Percentiles rank a stretch among this genome's conserved stretches.
These are phyloP conservation scores for Amanita pseudoporphyria DNA, from an alignment of 768 basidiomycete genomes.

Conservation along the genomic window DNA sequence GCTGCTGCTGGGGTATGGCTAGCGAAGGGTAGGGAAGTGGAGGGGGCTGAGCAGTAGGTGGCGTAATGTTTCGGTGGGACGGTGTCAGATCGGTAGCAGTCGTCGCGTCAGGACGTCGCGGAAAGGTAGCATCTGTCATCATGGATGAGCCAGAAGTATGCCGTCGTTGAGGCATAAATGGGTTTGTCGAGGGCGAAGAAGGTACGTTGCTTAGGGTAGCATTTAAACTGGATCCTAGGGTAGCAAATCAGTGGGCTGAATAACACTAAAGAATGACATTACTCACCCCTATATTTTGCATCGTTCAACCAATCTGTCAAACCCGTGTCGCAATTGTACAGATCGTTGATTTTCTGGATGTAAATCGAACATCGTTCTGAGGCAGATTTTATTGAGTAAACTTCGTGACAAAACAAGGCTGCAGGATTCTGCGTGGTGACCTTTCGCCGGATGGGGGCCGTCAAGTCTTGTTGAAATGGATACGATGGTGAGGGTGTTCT, in stretches of 20 bases:
- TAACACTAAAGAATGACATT: neutral
- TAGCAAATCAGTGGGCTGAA: conserved; percentile 2
- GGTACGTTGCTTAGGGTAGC: conserved; percentile 21
- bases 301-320: conserved; percentile 65
- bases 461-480: conserved; percentile 13
- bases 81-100: conserved; percentile 65
- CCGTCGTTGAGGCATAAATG: conserved; percentile 45
- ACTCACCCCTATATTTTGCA: conserved; percentile 46
- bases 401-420: conserved; percentile 64
- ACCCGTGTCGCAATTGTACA: conserved; percentile 68
- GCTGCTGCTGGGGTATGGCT: conserved; percentile 27
- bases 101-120: conserved; percentile 68
- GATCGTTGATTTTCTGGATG: conserved; percentile 75
- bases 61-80: conserved; percentile 36
- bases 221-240: conserved; percentile 3
- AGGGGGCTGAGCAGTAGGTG: conserved; percentile 42
- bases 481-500: conserved; percentile 28
- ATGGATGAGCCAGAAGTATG: conserved; percentile 65
- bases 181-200: conserved; percentile 28
- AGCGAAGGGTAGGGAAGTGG: conserved; percentile 70
- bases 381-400: conserved; percentile 42
- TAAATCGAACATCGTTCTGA: conserved; percentile 67
- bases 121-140: conserved; percentile 71
- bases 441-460: conserved; percentile 14
- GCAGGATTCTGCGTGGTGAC: conserved; percentile 37